Evolutionary conservation across 208 protist genomes (phyloP).

Genomic region (Trypanosomatidae sp.): DNA sequence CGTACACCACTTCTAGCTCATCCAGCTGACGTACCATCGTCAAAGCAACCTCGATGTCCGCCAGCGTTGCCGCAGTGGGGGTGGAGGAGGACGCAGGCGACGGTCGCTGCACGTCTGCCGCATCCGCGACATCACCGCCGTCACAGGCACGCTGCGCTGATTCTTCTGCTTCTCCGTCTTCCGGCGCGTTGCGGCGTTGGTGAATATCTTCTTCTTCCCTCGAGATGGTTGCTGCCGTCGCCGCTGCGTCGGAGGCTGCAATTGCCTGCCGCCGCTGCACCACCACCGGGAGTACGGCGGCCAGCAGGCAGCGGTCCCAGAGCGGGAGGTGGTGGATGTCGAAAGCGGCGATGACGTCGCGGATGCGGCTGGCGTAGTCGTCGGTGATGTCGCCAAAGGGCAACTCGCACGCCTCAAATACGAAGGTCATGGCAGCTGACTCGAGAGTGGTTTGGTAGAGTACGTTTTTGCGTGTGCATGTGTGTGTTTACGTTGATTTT

Average conservation of each 20-base stretch:
- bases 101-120: not conserved
- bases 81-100: not conserved
- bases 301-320: slow-evolving; percentile 68
- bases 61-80: not conserved
- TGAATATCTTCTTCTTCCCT: too few species aligned
- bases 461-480: too few species aligned
- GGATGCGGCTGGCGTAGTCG: slow-evolving; percentile 13
- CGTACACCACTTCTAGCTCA: slow-evolving; percentile 69
- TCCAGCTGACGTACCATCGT: slow-evolving; percentile 53
- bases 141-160: too few species aligned
- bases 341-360: not conserved
- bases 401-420: too few species aligned
- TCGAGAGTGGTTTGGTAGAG: too few species aligned
- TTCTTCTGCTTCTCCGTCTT: too few species aligned
- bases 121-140: not conserved
- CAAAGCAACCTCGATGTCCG: slow-evolving; percentile 35
- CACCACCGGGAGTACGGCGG: slow-evolving; percentile 50
- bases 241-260: too few species aligned
- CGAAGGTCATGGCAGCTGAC: too few species aligned
- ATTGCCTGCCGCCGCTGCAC: slow-evolving; percentile 34
- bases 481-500: too few species aligned
- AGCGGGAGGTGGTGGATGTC: slow-evolving; percentile 31
- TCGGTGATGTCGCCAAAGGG: slow-evolving; percentile 52
- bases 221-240: too few species aligned
- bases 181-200: too few species aligned